These are phyloP conservation scores for Pneumocystis sp. DNA, from an alignment of 1,139 yeast genomes.

Conservation along the genomic window DNA sequence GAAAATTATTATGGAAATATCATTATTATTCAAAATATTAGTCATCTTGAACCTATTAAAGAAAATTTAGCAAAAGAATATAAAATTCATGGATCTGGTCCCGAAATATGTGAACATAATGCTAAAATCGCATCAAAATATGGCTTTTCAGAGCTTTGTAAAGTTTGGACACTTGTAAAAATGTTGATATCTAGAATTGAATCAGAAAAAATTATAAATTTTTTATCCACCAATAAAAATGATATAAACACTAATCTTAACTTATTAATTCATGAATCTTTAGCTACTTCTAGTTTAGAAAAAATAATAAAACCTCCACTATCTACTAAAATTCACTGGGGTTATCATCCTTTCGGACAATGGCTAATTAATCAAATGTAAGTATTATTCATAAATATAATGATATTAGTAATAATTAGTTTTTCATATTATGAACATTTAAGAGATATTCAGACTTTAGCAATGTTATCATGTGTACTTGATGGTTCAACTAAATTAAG, in stretches of 20 bases:
- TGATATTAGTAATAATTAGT: neutral
- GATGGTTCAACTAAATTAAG: conserved; percentile 11
- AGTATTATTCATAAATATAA: neutral
- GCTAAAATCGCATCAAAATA: conserved; percentile 53
- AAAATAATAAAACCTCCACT: neutral
- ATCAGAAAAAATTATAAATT: conserved; percentile 17
- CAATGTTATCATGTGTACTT: conserved; percentile 64
- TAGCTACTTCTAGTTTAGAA: neutral
- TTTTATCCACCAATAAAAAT: conserved; percentile 1
- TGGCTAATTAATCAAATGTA: conserved; percentile 51
- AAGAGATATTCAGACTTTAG: conserved; percentile 76
- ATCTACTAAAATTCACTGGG: conserved; percentile 36
- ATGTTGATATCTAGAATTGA: conserved; percentile 23
- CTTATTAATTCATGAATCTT: conserved; percentile 1
- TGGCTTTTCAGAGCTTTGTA: conserved; percentile 49
- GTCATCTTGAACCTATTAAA: conserved; percentile 59
- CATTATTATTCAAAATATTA: conserved; percentile 49
- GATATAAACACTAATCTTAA: conserved; percentile 3
- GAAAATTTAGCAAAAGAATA: conserved; percentile 66
- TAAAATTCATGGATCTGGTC: conserved; percentile 48
- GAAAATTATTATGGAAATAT: conserved; percentile 27
- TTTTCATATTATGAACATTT: conserved; percentile 47
- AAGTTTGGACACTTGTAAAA: conserved; percentile 63
- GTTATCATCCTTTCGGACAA: conserved; percentile 69
- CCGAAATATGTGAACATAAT: conserved; percentile 51